phyloP scores from a whole-genome alignment of 331 rosid species.

The Dryas integrifolia region DNA sequence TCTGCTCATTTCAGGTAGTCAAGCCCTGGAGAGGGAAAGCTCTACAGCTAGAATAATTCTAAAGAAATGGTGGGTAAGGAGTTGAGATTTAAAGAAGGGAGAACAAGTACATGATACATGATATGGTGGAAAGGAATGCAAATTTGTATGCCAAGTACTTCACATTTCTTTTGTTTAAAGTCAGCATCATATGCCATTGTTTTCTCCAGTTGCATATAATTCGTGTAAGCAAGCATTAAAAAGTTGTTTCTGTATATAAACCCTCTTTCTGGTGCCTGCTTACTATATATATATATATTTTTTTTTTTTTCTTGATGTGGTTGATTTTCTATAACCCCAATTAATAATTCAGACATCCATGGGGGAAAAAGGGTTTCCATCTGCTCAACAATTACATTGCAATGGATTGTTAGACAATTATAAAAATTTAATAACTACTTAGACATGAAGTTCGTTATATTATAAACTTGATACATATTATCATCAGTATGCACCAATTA shows the following conservation, averaged over 20 bases:
- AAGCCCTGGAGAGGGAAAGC: slow-evolving; percentile 44
- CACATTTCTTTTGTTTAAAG: neutral
- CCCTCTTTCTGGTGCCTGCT: neutral
- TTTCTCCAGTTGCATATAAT: slow-evolving; percentile 12
- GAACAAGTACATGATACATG: neutral
- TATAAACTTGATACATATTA: no score
- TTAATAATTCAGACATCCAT: no score
- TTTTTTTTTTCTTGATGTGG: no score
- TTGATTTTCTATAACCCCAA: no score
- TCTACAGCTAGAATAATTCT: slow-evolving; percentile 19
- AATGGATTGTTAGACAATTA: no score
- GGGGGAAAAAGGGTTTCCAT: no score
- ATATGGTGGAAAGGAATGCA: neutral
- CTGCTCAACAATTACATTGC: no score
- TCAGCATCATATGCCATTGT: neutral
- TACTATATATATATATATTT: no score
- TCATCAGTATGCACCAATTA: no score
- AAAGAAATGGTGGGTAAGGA: neutral
- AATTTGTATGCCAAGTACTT: neutral
- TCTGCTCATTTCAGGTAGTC: slow-evolving; percentile 64
- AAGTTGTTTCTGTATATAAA: slow-evolving; percentile 2
- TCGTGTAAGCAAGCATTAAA: neutral
- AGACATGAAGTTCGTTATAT: no score
- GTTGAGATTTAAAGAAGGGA: neutral
- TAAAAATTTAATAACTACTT: no score